Evolutionary conservation across 2,329 filamentous ascomycete genomes (phyloP), one percentile per base, ranked within the genome.

Genomic region (Fusarium lyarnte): DNA sequence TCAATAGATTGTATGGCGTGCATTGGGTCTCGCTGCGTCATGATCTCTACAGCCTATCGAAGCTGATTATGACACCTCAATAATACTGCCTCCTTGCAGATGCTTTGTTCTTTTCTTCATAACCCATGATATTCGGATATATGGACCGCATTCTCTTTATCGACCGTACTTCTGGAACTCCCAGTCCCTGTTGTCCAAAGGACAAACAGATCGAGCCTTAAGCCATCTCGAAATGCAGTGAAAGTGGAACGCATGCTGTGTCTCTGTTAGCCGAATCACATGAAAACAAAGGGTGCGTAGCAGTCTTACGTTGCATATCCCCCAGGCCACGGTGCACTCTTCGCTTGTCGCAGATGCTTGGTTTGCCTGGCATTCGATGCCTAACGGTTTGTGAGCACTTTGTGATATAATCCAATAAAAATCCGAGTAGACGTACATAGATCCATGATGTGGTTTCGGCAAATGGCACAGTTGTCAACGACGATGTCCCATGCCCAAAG

Each of bases 401-500:
- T 33, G 10, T n/a, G 23, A 35, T 29, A n/a, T 27, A 33, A 55
- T 42, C 14, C n/a, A 19, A 57, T 29, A 39, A 9, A 21, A 51
- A 19, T 23, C 10, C 21, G 23, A n/a, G 21, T 35, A 59, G 52
- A 82, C 91, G 77, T 86, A 94, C 96, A 99, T 33, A 99, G 88
- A 83, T 99, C 96, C 96, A 99, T 99, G 83, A 99, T 99, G 83
- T 99, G 96, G 82, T 99, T 99, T 81, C 96, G 90, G 87, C 96
- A 99, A 81, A 99, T 99, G 78, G 96, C 96, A 82, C 96, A 99
- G 88, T 99, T 99, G 85, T 99, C 96, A 69, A 99, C 96, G 36
- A 98, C 95, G 66, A 99, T 99, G 81, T 99, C 96, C 96, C 96
- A 99, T 1, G 96, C 96, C 96, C 96, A 99, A 5, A 99, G 88